Percentiles rank a stretch among this genome's conserved stretches.
Evolutionary conservation across 805 yeast genomes (phyloP).

Genomic region (Metschnikowia sp.): DNA sequence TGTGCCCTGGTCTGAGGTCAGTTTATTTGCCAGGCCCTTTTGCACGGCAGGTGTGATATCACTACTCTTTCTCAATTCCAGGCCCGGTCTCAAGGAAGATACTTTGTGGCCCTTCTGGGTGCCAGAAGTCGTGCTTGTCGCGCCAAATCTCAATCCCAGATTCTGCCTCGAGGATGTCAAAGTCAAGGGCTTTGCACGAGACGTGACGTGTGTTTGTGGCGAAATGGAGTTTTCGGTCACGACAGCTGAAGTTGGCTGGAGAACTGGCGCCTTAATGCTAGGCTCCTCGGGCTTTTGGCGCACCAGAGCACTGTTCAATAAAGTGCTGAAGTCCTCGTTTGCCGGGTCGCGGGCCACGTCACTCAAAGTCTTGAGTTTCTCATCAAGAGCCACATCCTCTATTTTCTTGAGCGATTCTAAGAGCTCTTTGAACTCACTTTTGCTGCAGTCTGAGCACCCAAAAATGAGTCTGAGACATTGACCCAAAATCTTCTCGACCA

Average conservation of each 20-base stretch:
- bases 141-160: conserved; percentile 9
- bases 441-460: conserved; percentile 38
- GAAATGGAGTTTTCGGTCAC: background rate
- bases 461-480: conserved; percentile 28
- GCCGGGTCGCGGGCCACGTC: conserved; percentile 2
- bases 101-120: background rate
- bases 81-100: conserved; percentile 3
- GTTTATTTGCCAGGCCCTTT: background rate
- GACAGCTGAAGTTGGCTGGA: conserved; percentile 7
- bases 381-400: conserved; percentile 4
- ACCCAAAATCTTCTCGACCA: conserved; percentile 14
- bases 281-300: conserved; percentile 23
- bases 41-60: background rate
- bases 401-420: conserved; percentile 15
- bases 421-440: conserved; percentile 30
- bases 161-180: conserved; percentile 5
- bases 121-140: conserved; percentile 7
- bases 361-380: conserved; percentile 9
- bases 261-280: conserved; percentile 22
- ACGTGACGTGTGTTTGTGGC: background rate
- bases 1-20: background rate
- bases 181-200: conserved; percentile 6
- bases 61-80: background rate
- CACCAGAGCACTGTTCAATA: conserved; percentile 29
- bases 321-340: conserved; percentile 24